Evolutionary conservation across 2,329 filamentous ascomycete species (phyloP).

Genomic region (Fusarium solani-melongenae): DNA sequence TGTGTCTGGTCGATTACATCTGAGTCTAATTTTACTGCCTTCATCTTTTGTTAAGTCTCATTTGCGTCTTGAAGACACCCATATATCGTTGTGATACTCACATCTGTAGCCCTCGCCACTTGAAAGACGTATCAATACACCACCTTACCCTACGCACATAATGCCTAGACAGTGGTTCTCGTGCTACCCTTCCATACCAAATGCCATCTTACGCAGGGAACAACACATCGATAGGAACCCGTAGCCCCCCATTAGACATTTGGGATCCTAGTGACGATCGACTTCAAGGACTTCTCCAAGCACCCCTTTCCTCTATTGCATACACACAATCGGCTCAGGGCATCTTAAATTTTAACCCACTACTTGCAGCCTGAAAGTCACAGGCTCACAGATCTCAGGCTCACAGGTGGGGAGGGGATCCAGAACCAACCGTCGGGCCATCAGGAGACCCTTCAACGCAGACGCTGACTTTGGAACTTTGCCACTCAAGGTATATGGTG

Average conservation of each 20-base stretch:
- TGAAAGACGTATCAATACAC: no score
- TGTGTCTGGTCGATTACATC: background rate
- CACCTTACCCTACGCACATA: no score
- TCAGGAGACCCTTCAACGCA: background rate
- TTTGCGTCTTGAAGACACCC: no score
- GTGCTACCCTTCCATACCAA: no score
- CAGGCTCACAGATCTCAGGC: background rate
- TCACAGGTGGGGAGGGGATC: no score
- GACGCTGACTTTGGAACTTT: background rate
- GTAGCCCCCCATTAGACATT: no score
- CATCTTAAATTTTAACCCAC: background rate
- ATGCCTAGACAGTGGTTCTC: no score
- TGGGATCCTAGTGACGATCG: background rate
- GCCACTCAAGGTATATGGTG: background rate
- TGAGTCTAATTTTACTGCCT: background rate
- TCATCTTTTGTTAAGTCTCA: background rate
- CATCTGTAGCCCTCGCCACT: no score
- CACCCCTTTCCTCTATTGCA: background rate
- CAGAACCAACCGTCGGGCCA: no score
- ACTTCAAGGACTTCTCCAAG: background rate
- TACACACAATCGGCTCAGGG: background rate
- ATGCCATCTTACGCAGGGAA: no score
- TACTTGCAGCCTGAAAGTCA: background rate
- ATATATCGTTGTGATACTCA: no score
- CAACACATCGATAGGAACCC: no score